A percentile compares a stretch with the other conserved stretches of the same genome.
Conservation (phyloP, 352 stramenopile species). For the Globisporangium solare region DNA sequence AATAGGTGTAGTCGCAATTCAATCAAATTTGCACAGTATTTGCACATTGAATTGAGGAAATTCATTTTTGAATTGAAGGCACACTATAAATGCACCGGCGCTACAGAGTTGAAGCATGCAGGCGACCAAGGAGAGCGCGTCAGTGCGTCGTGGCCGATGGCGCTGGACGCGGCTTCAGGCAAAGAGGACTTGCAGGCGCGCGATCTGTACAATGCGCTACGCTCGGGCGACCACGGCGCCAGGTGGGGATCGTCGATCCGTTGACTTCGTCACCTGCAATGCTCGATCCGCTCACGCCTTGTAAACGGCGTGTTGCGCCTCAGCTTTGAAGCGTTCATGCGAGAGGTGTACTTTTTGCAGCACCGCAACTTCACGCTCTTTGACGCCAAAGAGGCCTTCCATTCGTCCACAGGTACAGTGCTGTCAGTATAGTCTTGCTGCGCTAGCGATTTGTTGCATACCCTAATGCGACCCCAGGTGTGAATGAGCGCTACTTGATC, state of each 20-base stretch:
- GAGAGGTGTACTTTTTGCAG: slow-evolving; percentile 62
- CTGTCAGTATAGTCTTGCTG: background rate
- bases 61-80: no score
- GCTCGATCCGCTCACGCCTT: no score
- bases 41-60: no score
- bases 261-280: no score
- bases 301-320: background rate
- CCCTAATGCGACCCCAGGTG: slow-evolving; percentile 14
- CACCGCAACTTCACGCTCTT: slow-evolving; percentile 57
- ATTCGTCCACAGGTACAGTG: slow-evolving; percentile 36
- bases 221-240: slow-evolving; percentile 45
- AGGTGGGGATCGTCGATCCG: no score
- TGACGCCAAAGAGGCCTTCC: slow-evolving; percentile 59
- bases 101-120: background rate
- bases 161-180: slow-evolving; percentile 1
- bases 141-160: slow-evolving; percentile 4
- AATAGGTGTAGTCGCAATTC: background rate
- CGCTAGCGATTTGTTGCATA: background rate
- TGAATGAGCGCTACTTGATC: slow-evolving; percentile 38
- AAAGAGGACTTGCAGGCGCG: slow-evolving; percentile 35
- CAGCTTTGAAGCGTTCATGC: slow-evolving; percentile 38
- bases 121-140: no score
- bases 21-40: background rate
- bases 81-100: no score
- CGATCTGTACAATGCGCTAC: slow-evolving; percentile 49